Conservation (phyloP, 495 filamentous ascomycete genomes). For the Hypoxylon trugodes region DNA sequence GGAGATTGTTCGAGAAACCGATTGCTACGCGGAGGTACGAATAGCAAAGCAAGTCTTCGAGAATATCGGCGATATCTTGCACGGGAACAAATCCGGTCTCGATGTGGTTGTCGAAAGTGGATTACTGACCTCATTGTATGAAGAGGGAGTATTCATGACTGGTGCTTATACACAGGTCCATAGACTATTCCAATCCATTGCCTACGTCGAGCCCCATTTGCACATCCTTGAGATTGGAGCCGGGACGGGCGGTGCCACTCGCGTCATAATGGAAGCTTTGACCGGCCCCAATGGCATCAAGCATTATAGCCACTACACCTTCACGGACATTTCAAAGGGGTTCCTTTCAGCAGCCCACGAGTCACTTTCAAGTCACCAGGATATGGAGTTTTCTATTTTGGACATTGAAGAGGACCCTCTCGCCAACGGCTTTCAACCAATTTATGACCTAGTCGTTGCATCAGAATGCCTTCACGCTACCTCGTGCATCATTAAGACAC, state of each 20-base stretch:
- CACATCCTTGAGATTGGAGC: constrained; percentile 63
- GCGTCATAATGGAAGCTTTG: constrained; percentile 45
- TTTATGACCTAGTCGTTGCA: constrained; percentile 61
- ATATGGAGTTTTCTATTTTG: constrained; percentile 40
- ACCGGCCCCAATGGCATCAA: constrained; percentile 21
- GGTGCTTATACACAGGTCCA: constrained; percentile 33
- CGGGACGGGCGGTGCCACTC: constrained; percentile 60
- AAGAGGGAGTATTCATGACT: constrained; percentile 37
- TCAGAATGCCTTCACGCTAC: constrained; percentile 59
- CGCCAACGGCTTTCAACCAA: constrained; percentile 53
- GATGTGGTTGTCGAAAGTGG: constrained; percentile 49
- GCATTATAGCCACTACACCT: constrained; percentile 44
- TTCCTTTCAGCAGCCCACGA: constrained; percentile 54
- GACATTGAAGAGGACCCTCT: constrained; percentile 53
- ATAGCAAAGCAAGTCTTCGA: constrained; percentile 13
- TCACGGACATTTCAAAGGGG: constrained; percentile 59
- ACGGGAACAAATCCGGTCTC: constrained; percentile 47
- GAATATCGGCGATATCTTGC: constrained; percentile 49
- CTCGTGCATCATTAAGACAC: constrained; percentile 40
- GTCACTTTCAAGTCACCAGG: constrained; percentile 38
- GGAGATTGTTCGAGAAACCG: neutral
- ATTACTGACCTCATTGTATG: constrained; percentile 50
- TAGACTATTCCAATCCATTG: constrained; percentile 30
- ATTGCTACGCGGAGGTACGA: neutral
- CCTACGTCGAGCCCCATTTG: constrained; percentile 47